Evolutionary conservation across 1,284 basidiomycete genomes (phyloP), one percentile per base, ranked within the genome.

Genomic region (Ganoderma lingzhi): DNA sequence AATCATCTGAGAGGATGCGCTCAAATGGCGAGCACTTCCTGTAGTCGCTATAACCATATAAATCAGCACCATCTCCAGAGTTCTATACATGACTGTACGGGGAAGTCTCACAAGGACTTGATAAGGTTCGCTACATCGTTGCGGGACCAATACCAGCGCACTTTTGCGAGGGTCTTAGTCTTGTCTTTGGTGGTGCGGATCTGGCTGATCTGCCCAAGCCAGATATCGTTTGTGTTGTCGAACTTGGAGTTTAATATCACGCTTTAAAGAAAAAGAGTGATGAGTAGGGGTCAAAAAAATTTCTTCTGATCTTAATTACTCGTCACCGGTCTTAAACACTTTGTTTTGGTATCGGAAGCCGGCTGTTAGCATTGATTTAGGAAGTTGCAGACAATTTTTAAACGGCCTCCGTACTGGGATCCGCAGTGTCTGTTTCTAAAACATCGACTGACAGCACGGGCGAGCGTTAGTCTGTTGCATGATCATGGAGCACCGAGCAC

Each of bases 131-230:
- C 41, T 4, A 71, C 55, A 62, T 75, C 72, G 51, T 68, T 66
- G 2, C 68, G 62, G 0, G 74, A 73, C 60, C 65, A 74, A 41
- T 74, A 73, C 74, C 74, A 75, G 1, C 59, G 66, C 0, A 74
- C 69, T 35, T 73, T 65, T 17, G 67, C 64, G 6, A 71, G 51
- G 1, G 58, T 56, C 3, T 67, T 44, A 17, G 32, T 12, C 10
- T 23, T 41, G 42, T 72, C 73, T 0, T 28, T 28, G 8, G 37
- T 44, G 1, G 63, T 56, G 8, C 71, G 69, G 30, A 74, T 70
- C 19, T 74, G 32, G 3, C 9, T 6, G 14, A 74, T 71, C 0
- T 55, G 66, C 5, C 73, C 73, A 6, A 71, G 58, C 73, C 73
- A 74, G 12, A 70, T 39, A 41, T 74, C 69, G 4, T 56, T 63